Percentiles rank a stretch among this genome's conserved stretches.
phyloP scores from a whole-genome alignment of 2,329 filamentous ascomycete species.

The Fusarium phyllophilum region DNA sequence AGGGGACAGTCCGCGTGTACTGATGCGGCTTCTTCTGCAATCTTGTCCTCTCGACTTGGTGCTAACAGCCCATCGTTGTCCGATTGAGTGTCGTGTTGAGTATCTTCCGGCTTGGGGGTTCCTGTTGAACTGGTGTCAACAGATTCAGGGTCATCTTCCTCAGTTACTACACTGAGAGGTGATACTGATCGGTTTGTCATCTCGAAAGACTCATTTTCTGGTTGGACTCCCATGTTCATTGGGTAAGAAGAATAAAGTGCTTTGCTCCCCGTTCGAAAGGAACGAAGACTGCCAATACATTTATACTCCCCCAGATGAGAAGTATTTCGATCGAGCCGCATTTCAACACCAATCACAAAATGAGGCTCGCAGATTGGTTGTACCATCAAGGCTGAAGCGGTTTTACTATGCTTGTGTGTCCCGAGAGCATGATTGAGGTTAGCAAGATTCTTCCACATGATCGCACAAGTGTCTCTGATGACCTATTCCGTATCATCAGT shows the following conservation, averaged over 20 bases:
- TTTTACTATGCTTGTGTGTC: constrained; percentile 12
- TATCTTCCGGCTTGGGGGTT: neutral
- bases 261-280: neutral
- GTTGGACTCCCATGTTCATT: neutral
- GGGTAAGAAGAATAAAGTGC: neutral
- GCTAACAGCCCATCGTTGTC: neutral
- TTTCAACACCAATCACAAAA: neutral
- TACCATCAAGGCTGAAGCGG: neutral
- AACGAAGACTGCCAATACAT: neutral
- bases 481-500: neutral
- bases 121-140: neutral
- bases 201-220: neutral
- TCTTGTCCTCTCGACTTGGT: neutral
- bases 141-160: neutral
- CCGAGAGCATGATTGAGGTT: neutral
- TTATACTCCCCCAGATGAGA: neutral
- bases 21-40: neutral
- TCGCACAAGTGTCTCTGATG: neutral
- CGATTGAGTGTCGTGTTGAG: neutral
- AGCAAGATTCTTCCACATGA: constrained; percentile 14
- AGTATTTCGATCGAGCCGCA: neutral
- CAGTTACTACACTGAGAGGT: neutral
- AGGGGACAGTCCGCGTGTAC: neutral
- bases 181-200: neutral
- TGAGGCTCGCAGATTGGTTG: neutral